Evolutionary conservation across 768 basidiomycete species (phyloP).

Genomic region (Hericium erinaceus): DNA sequence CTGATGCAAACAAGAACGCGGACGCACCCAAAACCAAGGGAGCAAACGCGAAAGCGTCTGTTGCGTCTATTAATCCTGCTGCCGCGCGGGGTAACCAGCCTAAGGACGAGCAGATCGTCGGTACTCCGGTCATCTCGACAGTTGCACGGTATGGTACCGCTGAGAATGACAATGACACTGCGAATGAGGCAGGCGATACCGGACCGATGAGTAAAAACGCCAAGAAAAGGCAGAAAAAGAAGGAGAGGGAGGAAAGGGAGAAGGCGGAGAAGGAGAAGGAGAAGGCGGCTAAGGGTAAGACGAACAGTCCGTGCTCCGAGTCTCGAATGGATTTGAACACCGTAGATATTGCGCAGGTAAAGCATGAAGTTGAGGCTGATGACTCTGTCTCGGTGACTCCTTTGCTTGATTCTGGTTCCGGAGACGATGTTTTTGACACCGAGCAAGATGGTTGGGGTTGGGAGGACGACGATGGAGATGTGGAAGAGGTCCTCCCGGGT

Average conservation of each 20-base stretch:
- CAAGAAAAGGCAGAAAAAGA: background rate
- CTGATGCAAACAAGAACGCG: background rate
- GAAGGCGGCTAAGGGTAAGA: constrained; percentile 9
- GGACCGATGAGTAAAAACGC: background rate
- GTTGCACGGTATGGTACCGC: too few relatives aligned
- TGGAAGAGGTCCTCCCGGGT: too few relatives aligned
- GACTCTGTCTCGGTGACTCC: background rate
- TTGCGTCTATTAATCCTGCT: too few relatives aligned
- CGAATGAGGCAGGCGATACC: too few relatives aligned
- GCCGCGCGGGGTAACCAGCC: too few relatives aligned
- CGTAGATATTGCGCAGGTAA: background rate
- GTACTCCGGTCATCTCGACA: too few relatives aligned
- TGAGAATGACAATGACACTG: too few relatives aligned
- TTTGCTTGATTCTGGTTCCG: constrained; percentile 1
- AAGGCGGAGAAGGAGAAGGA: background rate
- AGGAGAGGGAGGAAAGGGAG: background rate
- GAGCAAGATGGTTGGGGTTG: background rate
- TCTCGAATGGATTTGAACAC: background rate
- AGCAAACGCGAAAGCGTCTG: too few relatives aligned
- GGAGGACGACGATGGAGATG: too few relatives aligned
- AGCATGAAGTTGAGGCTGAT: constrained; percentile 5
- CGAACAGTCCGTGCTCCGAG: constrained; percentile 1
- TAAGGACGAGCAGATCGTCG: too few relatives aligned
- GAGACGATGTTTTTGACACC: constrained; percentile 5
- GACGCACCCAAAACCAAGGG: background rate